These are phyloP conservation scores for Leishmania braziliensis DNA, from an alignment of 208 protist species.

Conservation along the genomic window DNA sequence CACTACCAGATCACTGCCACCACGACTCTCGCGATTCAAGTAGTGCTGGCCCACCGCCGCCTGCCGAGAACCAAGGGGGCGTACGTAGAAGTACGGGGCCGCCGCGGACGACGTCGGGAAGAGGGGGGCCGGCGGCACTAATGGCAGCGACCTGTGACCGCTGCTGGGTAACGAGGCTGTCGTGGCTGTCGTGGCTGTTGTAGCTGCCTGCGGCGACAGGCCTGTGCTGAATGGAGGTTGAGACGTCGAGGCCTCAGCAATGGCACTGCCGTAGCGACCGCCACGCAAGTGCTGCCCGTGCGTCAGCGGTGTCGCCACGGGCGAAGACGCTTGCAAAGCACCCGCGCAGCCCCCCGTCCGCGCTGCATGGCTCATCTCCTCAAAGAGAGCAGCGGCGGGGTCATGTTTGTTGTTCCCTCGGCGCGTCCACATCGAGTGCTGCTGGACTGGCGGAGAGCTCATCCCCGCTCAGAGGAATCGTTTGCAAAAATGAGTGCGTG, in stretches of 20 bases:
- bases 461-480: neutral
- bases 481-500: neutral
- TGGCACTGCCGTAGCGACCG: neutral
- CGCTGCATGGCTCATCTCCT: constrained; percentile 14
- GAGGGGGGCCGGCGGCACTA: neutral
- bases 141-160: neutral
- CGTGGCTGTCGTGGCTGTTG: neutral
- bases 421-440: neutral
- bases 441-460: neutral
- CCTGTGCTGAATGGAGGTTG: neutral
- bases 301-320: neutral
- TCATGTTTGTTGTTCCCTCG: constrained; percentile 4
- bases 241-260: neutral
- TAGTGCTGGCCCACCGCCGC: neutral
- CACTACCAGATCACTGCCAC: neutral
- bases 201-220: neutral
- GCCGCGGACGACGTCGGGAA: neutral
- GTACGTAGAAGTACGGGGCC: constrained; percentile 6
- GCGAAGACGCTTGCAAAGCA: neutral
- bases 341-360: neutral
- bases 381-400: constrained; percentile 11
- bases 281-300: neutral
- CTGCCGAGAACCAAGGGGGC: neutral
- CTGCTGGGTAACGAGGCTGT: neutral
- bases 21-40: neutral